Evolutionary conservation across 1,139 yeast genomes (phyloP).

Genomic region (Yamadazyma conglobata): DNA sequence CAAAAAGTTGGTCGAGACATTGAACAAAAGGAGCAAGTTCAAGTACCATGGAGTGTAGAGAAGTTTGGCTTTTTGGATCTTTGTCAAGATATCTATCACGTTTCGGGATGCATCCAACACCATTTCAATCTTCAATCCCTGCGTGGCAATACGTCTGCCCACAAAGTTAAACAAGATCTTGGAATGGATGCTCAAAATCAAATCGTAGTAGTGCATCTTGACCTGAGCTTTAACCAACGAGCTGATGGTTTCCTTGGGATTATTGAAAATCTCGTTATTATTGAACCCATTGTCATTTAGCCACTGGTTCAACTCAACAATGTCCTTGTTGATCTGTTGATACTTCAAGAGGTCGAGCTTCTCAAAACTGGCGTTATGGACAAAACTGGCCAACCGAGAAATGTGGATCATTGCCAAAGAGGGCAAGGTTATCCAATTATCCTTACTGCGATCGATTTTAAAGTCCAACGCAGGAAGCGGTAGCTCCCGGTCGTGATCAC

Average conservation of each 20-base stretch:
- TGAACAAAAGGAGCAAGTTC: conserved; percentile 43
- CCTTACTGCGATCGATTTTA: conserved; percentile 27
- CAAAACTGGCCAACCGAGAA: conserved; percentile 35
- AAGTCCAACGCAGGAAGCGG: conserved; percentile 34
- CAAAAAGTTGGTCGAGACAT: conserved; percentile 44
- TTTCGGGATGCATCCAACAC: conserved; percentile 37
- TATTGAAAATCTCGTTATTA: conserved; percentile 27
- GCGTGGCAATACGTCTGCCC: conserved; percentile 30
- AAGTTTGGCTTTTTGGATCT: conserved; percentile 31
- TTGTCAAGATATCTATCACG: conserved; percentile 30
- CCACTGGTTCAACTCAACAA: conserved; percentile 31
- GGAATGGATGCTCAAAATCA: conserved; percentile 37
- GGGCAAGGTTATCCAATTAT: conserved; percentile 54
- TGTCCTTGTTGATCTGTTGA: conserved; percentile 34
- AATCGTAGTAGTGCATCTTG: conserved; percentile 41
- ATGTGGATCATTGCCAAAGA: conserved; percentile 47
- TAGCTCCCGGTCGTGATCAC: conserved; percentile 28
- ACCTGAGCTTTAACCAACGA: conserved; percentile 35
- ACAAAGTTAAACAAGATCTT: conserved; percentile 31
- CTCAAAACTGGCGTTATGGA: conserved; percentile 29
- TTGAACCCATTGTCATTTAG: conserved; percentile 35
- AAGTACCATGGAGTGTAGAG: conserved; percentile 56
- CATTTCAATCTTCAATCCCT: conserved; percentile 31
- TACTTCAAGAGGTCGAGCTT: conserved; percentile 27
- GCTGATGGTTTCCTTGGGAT: conserved; percentile 15